A percentile compares a stretch with the other conserved stretches of the same genome.
These are phyloP conservation scores for Euphorbia corollata DNA, from an alignment of 441 rosid species.

Conservation along the genomic window DNA sequence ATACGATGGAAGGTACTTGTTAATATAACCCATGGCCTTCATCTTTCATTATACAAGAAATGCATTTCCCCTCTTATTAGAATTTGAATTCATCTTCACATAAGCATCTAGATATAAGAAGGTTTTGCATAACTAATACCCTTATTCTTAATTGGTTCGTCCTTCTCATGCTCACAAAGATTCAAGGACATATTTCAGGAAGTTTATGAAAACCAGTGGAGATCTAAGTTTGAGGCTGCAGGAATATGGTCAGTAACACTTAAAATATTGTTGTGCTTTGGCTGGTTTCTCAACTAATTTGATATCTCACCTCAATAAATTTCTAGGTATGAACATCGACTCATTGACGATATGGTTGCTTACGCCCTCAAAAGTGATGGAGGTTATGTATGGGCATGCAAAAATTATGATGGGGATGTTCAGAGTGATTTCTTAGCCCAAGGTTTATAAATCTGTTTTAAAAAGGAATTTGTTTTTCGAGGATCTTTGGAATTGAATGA, in stretches of 20 bases:
- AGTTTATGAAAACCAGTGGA: constrained; percentile 70
- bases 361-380: constrained; percentile 88
- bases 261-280: not conserved
- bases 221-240: constrained; percentile 75
- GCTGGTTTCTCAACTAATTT: constrained; percentile 10
- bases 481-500: not conserved
- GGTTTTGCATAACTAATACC: constrained; percentile 4
- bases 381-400: constrained; percentile 97
- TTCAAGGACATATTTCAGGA: constrained; percentile 95
- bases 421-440: constrained; percentile 96
- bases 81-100: not conserved
- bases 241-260: constrained; percentile 58
- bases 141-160: not conserved
- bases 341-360: constrained; percentile 96
- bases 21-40: not conserved
- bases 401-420: constrained; percentile 94
- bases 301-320: constrained; percentile 9
- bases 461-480: not conserved
- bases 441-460: too few relatives aligned
- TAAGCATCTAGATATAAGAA: not conserved
- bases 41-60: not conserved
- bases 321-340: constrained; percentile 82
- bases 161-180: constrained; percentile 31
- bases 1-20: constrained; percentile 78
- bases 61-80: not conserved